Percentiles rank a stretch among this genome's conserved stretches.
phyloP scores from a whole-genome alignment of 306 rosid genomes.

The Ammopiptanthus mongolicus region DNA sequence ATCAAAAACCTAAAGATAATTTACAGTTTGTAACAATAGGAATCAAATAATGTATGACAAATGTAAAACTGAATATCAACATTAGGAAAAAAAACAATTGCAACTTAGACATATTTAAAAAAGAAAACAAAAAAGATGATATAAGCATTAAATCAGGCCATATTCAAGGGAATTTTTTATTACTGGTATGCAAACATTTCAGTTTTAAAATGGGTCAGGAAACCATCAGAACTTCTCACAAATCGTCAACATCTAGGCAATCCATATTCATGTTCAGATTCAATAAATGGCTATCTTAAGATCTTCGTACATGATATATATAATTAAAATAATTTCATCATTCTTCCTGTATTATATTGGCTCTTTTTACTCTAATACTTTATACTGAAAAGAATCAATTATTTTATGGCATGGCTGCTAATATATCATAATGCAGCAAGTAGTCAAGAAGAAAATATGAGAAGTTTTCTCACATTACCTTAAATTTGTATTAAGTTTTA shows the following conservation, averaged over 20 bases:
- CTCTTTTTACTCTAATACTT: not conserved
- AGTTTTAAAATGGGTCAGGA: not conserved
- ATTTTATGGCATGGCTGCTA: too few species aligned
- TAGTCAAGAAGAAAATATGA: slow-evolving; percentile 12
- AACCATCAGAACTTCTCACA: not conserved
- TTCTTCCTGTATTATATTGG: not conserved
- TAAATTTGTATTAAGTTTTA: not conserved
- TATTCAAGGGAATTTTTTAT: not conserved
- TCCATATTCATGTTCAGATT: not conserved
- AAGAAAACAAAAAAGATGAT: too few species aligned
- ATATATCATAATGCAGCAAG: not conserved
- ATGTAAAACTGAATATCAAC: too few species aligned
- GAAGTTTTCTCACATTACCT: slow-evolving; percentile 8
- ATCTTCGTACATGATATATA: not conserved
- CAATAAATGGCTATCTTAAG: not conserved
- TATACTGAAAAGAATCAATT: not conserved
- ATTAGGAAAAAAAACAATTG: too few species aligned
- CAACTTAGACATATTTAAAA: too few species aligned
- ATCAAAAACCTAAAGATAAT: too few species aligned
- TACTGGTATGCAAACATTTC: not conserved
- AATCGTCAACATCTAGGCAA: not conserved
- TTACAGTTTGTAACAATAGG: too few species aligned
- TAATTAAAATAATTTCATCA: not conserved
- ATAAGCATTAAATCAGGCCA: too few species aligned
- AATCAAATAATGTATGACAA: too few species aligned